A percentile compares a stretch with the other conserved stretches of the same genome.
Evolutionary conservation across 176 grass and related monocot species (phyloP).

Genomic region (Eremochloa ophiuroides): DNA sequence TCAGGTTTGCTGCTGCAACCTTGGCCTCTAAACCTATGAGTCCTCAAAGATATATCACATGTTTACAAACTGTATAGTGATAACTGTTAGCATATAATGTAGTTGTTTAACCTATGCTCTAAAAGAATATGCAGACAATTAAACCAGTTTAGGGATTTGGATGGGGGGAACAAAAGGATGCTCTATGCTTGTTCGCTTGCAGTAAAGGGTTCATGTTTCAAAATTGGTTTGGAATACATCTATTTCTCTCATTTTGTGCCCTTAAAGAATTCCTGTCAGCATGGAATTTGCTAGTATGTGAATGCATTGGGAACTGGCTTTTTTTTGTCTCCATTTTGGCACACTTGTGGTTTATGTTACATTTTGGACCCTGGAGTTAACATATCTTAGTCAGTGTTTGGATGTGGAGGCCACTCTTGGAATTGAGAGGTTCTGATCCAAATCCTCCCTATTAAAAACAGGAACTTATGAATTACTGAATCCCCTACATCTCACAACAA

Average conservation of each 20-base stretch:
- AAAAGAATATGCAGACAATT: not conserved
- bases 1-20: conserved; percentile 61
- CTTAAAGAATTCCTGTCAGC: not conserved
- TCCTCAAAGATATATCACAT: not conserved
- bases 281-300: not conserved
- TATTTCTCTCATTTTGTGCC: not conserved
- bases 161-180: not conserved
- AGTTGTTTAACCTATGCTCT: not conserved
- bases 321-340: conserved; percentile 3
- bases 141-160: not conserved
- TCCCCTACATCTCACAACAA: not conserved
- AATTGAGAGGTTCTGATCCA: not conserved
- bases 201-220: not conserved
- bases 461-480: not conserved
- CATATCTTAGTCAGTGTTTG: not conserved
- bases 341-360: conserved; percentile 7
- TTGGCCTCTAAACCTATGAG: not conserved
- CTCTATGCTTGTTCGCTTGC: not conserved
- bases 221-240: not conserved
- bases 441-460: not conserved
- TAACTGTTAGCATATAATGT: not conserved
- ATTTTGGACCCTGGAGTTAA: not conserved
- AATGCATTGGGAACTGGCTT: not conserved
- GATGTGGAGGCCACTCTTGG: not conserved
- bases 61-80: not conserved